Conservation (phyloP, 176 grass and related monocot genomes). For the Carex pumila region DNA sequence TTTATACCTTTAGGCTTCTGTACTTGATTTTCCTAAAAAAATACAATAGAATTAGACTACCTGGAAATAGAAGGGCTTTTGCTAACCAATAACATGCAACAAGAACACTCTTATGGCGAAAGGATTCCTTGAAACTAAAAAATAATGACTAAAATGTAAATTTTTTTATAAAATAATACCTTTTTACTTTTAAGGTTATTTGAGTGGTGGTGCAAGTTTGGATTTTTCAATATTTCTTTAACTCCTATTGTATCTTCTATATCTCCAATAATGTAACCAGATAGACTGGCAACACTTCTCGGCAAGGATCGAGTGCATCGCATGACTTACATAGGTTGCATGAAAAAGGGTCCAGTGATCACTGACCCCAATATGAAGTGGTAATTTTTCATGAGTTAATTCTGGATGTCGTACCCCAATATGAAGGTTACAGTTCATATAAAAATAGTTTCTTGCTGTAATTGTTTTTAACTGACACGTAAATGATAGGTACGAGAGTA, state of each 20-base stretch:
- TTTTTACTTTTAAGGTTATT: neutral
- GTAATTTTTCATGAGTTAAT: constrained; percentile 25
- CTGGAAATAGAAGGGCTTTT: neutral
- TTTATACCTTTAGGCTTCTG: neutral
- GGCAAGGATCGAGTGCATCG: constrained; percentile 72
- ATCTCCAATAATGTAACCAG: constrained; percentile 33
- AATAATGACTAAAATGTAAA: neutral
- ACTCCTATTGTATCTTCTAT: neutral
- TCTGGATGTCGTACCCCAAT: constrained; percentile 35
- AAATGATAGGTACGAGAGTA: constrained; percentile 80
- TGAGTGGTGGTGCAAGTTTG: neutral
- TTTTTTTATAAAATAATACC: neutral
- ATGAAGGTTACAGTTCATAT: constrained; percentile 40
- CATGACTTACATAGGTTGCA: constrained; percentile 85
- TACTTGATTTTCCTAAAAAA: neutral
- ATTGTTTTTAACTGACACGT: constrained; percentile 2
- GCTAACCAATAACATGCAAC: neutral
- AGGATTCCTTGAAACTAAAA: too few species aligned
- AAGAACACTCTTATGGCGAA: neutral
- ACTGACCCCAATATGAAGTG: constrained; percentile 90
- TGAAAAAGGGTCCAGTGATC: constrained; percentile 97
- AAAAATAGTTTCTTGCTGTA: constrained; percentile 14
- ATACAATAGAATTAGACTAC: neutral
- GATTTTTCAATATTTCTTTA: neutral
- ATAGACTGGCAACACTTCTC: constrained; percentile 94